These are phyloP conservation scores for Ophiostoma ips DNA, from an alignment of 2,329 filamentous ascomycete genomes.

Conservation along the genomic window DNA sequence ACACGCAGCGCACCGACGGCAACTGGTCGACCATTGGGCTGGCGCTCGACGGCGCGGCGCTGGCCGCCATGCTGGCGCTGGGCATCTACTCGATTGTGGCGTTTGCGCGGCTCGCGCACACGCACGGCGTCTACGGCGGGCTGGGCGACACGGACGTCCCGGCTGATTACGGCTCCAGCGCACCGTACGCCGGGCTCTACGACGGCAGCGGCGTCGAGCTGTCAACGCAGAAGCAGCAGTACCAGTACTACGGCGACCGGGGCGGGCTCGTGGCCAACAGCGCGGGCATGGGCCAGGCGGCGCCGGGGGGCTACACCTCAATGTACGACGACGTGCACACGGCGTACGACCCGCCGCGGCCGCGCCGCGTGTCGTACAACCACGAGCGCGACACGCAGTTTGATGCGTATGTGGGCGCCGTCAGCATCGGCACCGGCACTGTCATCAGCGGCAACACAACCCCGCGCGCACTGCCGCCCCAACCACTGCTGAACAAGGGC, in stretches of 20 bases:
- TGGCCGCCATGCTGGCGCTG: constrained; percentile 32
- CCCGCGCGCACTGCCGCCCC: constrained; percentile 1
- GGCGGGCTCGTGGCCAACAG: neutral
- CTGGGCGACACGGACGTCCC: constrained; percentile 32
- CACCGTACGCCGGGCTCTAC: no score
- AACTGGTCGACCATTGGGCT: constrained; percentile 36
- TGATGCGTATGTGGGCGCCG: constrained; percentile 14
- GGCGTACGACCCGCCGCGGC: constrained; percentile 4
- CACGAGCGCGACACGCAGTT: constrained; percentile 19
- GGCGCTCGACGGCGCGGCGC: constrained; percentile 31
- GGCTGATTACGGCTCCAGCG: constrained; percentile 17
- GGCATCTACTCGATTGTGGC: constrained; percentile 32
- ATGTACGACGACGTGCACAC: constrained; percentile 12
- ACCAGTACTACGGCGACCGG: no score
- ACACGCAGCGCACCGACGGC: constrained; percentile 28
- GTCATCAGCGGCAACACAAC: constrained; percentile 4
- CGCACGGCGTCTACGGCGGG: constrained; percentile 28
- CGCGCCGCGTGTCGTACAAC: constrained; percentile 14
- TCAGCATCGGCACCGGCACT: no score
- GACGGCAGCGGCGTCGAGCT: constrained; percentile 17
- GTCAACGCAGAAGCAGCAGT: neutral
- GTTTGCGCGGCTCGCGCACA: constrained; percentile 31
- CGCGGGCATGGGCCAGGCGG: constrained; percentile 10
- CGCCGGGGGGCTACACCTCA: constrained; percentile 5
- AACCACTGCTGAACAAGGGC: constrained; percentile 15